Conservation (phyloP, 768 basidiomycete species). For the Coprinopsis cinerea region DNA sequence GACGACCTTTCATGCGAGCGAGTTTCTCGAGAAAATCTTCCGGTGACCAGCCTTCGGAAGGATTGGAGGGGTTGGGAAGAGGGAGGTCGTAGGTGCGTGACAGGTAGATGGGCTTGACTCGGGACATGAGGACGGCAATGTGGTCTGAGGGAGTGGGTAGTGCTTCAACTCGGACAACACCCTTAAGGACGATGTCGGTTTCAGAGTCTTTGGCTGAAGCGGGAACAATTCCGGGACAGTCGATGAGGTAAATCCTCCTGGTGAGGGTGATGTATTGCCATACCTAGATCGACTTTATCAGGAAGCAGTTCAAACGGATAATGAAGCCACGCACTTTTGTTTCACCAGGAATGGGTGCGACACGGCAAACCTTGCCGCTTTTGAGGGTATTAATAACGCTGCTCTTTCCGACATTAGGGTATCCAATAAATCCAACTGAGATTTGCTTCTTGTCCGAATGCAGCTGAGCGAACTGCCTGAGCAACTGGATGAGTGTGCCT, state of each 20-base stretch:
- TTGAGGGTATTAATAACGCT: constrained; percentile 98
- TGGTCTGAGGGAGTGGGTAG: constrained; percentile 90
- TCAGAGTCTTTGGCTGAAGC: constrained; percentile 88
- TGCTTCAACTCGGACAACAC: constrained; percentile 94
- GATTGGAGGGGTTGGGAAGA: constrained; percentile 52
- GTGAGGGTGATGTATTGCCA: constrained; percentile 99
- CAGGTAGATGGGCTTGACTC: constrained; percentile 91
- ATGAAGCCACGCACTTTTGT: constrained; percentile 58
- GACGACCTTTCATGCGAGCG: constrained; percentile 85
- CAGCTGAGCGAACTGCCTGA: constrained; percentile 93
- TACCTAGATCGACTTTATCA: constrained; percentile 43
- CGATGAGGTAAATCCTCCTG: constrained; percentile 94
- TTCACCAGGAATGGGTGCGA: constrained; percentile 96
- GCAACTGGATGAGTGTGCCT: constrained; percentile 93
- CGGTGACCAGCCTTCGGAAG: constrained; percentile 54
- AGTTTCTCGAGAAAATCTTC: constrained; percentile 80
- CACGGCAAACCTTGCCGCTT: constrained; percentile 94
- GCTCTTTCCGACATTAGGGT: constrained; percentile 97
- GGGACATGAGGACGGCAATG: constrained; percentile 78
- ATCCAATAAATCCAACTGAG: constrained; percentile 95
- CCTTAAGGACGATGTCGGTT: constrained; percentile 90
- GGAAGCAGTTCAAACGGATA: constrained; percentile 1
- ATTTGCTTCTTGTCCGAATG: constrained; percentile 99
- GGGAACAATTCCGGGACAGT: constrained; percentile 97
- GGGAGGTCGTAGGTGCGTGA: constrained; percentile 76